Evolutionary conservation across 2,329 filamentous ascomycete genomes (phyloP), one percentile per base, ranked within the genome.

Genomic region (Elsinoe batatas): DNA sequence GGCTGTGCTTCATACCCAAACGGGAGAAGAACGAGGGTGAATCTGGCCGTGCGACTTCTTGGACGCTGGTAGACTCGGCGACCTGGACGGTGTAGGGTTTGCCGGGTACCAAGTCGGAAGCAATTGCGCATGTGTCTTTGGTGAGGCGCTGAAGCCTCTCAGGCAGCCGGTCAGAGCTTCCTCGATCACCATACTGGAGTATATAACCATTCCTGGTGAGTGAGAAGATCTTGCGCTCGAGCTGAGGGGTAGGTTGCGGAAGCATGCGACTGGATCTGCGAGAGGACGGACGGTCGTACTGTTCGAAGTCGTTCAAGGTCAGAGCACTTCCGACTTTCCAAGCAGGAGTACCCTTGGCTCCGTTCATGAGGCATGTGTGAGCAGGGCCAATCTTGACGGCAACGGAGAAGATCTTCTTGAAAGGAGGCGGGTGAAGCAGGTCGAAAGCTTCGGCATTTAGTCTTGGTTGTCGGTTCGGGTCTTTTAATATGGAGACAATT

Each of bases 61-160:
- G 69, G 50, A 83, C 82, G 56, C 82, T 81, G 7, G 76, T 73
- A 7, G 58, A 59, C 11, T 87, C 84, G 2, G 82, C 84, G 18
- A 91, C 80, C 61, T 89, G 87, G 12, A 91, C 69, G 5, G 91
- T 88, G 81, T 86, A 91, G 64, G 90, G 87, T 58, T 81, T 82
- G 5, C 88, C 88, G 2, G 87, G 85, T 56, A 91, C 88, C 12
- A 86, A 75, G 65, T 93, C 88, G 61, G 83, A 89, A 1, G 84
- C 88, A 67, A 89, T 91, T 4, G 86, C 88, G 10, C 85, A 87
- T 2, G 87, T 91, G 47, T 86, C 79, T 60, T 81, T 83, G n/a
- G 81, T 80, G 3, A 93, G 72, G 49, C 84, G 82, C 57, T 91
- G 72, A 33, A 87, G 76, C 67, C 84, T 88, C 67, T 93, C 88